Conservation (phyloP, 139 green algal species). For the Chlamydomonas sphaeroides region DNA sequence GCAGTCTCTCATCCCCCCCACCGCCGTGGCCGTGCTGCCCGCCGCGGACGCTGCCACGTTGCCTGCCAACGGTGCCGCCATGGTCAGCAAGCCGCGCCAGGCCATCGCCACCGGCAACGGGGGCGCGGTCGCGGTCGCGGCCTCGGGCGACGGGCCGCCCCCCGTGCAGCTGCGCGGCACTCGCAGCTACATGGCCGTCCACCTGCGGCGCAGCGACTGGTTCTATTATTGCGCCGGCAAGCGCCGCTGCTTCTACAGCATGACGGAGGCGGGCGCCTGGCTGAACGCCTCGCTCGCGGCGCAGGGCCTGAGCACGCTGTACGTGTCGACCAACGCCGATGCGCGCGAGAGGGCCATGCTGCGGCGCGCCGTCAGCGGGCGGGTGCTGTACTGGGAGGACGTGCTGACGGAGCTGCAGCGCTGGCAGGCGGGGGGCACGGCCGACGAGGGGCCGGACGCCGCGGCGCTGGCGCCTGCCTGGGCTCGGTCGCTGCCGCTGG, state of each 20-base stretch:
- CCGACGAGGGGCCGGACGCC: neutral
- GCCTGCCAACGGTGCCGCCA: neutral
- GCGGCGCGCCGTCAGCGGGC: neutral
- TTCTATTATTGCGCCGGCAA: constrained; percentile 39
- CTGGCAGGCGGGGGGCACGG: neutral
- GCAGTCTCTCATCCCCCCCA: neutral
- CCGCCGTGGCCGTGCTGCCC: neutral
- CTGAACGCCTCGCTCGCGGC: neutral
- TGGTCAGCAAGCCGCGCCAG: neutral
- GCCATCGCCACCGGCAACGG: neutral
- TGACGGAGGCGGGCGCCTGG: constrained; percentile 14
- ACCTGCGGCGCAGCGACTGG: constrained; percentile 38
- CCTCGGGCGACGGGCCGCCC: neutral
- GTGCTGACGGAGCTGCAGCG: constrained; percentile 6
- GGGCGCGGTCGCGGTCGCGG: neutral
- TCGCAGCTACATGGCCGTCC: constrained; percentile 15
- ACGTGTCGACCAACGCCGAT: constrained; percentile 38
- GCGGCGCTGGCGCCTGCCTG: neutral
- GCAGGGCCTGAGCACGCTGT: constrained; percentile 12
- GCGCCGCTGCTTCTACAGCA: constrained; percentile 30
- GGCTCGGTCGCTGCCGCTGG: neutral
- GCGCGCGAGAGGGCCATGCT: constrained; percentile 32
- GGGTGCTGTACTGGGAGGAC: constrained; percentile 37
- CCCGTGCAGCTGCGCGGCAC: constrained; percentile 6
- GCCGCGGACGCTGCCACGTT: no score